A percentile compares a stretch with the other conserved stretches of the same genome.
Conservation (phyloP, 1,284 basidiomycete genomes). For the Athelia psychrophila region DNA sequence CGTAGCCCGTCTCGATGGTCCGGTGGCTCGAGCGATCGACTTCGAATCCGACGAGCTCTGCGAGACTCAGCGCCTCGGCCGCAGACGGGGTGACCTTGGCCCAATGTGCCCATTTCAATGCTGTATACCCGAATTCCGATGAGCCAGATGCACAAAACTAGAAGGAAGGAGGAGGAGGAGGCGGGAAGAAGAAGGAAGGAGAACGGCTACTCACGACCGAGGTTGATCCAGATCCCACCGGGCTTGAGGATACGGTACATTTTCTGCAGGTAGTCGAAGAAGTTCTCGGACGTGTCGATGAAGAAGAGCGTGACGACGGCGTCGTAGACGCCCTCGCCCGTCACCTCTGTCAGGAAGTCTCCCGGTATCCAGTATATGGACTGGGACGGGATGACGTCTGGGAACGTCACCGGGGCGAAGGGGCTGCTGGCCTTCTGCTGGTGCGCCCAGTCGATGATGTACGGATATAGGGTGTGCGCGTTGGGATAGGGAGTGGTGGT, state of each 20-base stretch:
- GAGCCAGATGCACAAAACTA: too few species aligned
- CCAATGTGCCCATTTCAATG: too few species aligned
- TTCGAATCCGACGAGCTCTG: too few species aligned
- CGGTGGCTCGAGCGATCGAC: too few species aligned
- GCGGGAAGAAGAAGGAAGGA: too few species aligned
- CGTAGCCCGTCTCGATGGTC: too few species aligned
- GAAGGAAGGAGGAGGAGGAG: too few species aligned
- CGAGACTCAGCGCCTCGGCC: too few species aligned
- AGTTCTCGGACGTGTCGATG: constrained; percentile 65
- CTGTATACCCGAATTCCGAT: too few species aligned
- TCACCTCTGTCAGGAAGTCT: constrained; percentile 46
- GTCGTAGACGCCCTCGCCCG: constrained; percentile 39
- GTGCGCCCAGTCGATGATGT: constrained; percentile 67
- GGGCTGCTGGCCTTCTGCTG: constrained; percentile 47
- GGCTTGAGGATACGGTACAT: constrained; percentile 51
- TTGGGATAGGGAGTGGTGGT: constrained; percentile 34
- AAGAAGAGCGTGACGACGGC: constrained; percentile 67
- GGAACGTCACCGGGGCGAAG: constrained; percentile 52
- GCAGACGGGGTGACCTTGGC: too few species aligned
- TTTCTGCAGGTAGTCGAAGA: constrained; percentile 49
- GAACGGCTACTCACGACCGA: constrained; percentile 41
- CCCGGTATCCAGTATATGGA: constrained; percentile 41
- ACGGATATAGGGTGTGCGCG: constrained; percentile 55
- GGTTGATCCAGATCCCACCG: constrained; percentile 65
- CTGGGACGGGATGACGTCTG: constrained; percentile 45